A percentile compares a stretch with the other conserved stretches of the same genome.
phyloP scores from a whole-genome alignment of 257 asterid genomes.

The Lycium barbarum region DNA sequence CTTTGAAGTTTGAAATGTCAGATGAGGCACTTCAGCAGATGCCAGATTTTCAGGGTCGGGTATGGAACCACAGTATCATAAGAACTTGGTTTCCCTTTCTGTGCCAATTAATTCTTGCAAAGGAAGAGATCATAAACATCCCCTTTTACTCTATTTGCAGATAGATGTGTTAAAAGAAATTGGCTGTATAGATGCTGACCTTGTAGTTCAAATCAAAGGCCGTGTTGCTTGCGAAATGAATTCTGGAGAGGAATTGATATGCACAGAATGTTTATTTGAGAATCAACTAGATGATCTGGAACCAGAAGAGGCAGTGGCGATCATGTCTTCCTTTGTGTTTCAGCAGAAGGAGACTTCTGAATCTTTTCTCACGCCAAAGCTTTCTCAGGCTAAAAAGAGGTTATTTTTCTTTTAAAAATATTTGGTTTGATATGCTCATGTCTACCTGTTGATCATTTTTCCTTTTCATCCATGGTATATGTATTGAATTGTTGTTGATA shows the following conservation, averaged over 20 bases:
- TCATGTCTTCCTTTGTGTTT: conserved; percentile 98
- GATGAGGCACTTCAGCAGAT: conserved; percentile 98
- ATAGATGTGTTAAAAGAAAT: conserved; percentile 90
- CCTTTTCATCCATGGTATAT: neutral
- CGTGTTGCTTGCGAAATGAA: conserved; percentile 99
- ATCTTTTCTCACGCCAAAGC: conserved; percentile 88
- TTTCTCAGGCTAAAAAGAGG: conserved; percentile 80
- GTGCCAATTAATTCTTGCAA: neutral
- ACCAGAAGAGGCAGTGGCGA: conserved; percentile 99
- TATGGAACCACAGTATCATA: conserved; percentile 43
- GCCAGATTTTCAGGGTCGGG: conserved; percentile 99
- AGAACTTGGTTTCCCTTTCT: neutral
- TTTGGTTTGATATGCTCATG: conserved; percentile 9
- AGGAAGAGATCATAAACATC: conserved; percentile 11
- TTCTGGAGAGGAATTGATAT: conserved; percentile 97
- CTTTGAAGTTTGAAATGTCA: conserved; percentile 85
- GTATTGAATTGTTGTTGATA: neutral
- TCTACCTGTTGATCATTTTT: neutral
- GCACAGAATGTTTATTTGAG: conserved; percentile 97
- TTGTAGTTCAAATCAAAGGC: conserved; percentile 96
- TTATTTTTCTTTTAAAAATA: conserved; percentile 31
- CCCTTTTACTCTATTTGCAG: conserved; percentile 58
- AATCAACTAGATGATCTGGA: conserved; percentile 93
- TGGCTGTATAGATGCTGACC: conserved; percentile 91
- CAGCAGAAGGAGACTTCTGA: conserved; percentile 91